Evolutionary conservation across 805 yeast genomes (phyloP).

Genomic region (Candida takata): DNA sequence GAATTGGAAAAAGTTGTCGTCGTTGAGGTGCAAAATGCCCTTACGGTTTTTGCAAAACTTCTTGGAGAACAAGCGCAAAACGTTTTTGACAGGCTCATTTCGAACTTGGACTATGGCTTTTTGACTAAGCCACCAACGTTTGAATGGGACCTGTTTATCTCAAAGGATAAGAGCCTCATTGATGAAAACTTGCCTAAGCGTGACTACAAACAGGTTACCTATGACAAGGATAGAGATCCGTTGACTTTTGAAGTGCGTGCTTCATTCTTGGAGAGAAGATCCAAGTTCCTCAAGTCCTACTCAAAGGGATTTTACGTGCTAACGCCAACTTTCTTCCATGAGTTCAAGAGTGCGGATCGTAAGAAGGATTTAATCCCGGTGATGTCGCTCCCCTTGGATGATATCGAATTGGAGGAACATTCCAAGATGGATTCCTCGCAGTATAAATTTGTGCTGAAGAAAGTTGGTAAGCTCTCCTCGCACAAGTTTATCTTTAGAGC

Average conservation of each 20-base stretch:
- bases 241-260: slow-evolving; percentile 62
- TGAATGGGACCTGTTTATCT: slow-evolving; percentile 85
- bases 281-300: slow-evolving; percentile 88
- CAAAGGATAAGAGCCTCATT: slow-evolving; percentile 65
- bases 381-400: slow-evolving; percentile 72
- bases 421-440: slow-evolving; percentile 59
- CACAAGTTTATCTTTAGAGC: slow-evolving; percentile 95
- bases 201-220: slow-evolving; percentile 51
- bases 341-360: slow-evolving; percentile 77
- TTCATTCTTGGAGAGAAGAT: slow-evolving; percentile 81
- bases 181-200: slow-evolving; percentile 58
- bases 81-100: slow-evolving; percentile 57
- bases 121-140: slow-evolving; percentile 69
- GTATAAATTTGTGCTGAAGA: slow-evolving; percentile 76
- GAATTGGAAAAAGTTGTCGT: slow-evolving; percentile 86
- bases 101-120: slow-evolving; percentile 62
- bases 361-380: slow-evolving; percentile 76
- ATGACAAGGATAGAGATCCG: slow-evolving; percentile 64
- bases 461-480: slow-evolving; percentile 67
- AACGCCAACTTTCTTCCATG: slow-evolving; percentile 85
- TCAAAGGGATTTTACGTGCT: slow-evolving; percentile 86
- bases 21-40: slow-evolving; percentile 76
- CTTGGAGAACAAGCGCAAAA: slow-evolving; percentile 69
- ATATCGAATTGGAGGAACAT: slow-evolving; percentile 78
- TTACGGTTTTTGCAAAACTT: slow-evolving; percentile 63